These are phyloP conservation scores for Dendrocalamus latiflorus DNA, from an alignment of 202 grass and related monocot species.

Conservation along the genomic window DNA sequence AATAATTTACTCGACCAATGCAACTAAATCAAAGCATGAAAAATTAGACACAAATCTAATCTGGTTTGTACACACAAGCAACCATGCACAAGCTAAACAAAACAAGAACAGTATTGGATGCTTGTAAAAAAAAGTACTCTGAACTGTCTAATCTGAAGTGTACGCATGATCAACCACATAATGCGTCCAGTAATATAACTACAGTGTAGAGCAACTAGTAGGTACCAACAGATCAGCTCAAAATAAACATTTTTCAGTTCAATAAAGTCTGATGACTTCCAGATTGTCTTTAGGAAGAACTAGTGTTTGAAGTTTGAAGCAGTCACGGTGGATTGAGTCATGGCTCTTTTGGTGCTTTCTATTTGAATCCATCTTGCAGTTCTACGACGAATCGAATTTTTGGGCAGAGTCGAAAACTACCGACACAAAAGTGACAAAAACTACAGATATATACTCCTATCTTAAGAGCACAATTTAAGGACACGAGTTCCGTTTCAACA, in stretches of 20 bases:
- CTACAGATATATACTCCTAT: neutral
- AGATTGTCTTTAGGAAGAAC: neutral
- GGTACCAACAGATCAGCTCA: neutral
- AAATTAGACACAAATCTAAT: neutral
- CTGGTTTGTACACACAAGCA: neutral
- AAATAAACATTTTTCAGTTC: neutral
- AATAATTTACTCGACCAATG: no score
- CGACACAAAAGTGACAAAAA: neutral
- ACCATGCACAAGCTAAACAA: neutral
- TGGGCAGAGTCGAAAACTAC: neutral
- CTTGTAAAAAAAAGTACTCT: neutral
- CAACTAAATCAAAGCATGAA: neutral
- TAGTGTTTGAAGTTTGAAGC: neutral
- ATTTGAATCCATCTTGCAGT: neutral
- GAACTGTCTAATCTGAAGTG: slow-evolving; percentile 1
- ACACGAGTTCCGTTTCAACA: no score
- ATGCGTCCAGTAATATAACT: neutral
- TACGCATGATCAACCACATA: neutral
- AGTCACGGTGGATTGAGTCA: neutral
- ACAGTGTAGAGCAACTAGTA: neutral
- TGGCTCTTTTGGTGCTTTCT: neutral
- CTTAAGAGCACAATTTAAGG: neutral
- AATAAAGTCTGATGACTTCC: neutral
- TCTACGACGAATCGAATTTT: neutral
- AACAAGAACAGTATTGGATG: neutral